phyloP scores from a whole-genome alignment of 495 filamentous ascomycete genomes.

The Pyronema domesticum region DNA sequence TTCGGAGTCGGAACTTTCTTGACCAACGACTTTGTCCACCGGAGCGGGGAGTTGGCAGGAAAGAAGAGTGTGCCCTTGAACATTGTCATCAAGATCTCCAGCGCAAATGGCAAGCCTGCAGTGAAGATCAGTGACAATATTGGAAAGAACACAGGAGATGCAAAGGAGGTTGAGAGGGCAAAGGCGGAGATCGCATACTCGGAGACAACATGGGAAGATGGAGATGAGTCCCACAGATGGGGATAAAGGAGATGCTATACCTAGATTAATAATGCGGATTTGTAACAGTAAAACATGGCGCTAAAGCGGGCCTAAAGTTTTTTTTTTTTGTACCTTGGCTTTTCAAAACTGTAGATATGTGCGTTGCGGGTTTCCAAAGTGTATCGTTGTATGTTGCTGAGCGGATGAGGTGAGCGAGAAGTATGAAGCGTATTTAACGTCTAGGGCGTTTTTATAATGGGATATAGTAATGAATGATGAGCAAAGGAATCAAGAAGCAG shows the following conservation, averaged over 20 bases:
- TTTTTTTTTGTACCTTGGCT: too few species aligned
- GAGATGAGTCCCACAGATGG: constrained; percentile 75
- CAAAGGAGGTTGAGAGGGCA: constrained; percentile 56
- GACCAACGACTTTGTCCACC: constrained; percentile 72
- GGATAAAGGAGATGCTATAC: constrained; percentile 23
- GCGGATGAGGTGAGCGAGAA: too few species aligned
- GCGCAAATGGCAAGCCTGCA: constrained; percentile 61
- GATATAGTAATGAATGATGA: too few species aligned
- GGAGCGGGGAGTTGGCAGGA: constrained; percentile 31
- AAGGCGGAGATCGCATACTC: constrained; percentile 72
- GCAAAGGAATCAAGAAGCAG: too few species aligned
- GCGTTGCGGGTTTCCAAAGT: too few species aligned
- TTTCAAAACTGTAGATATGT: too few species aligned
- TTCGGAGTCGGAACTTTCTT: constrained; percentile 94
- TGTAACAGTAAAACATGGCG: too few species aligned
- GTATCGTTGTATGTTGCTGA: too few species aligned
- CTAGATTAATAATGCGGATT: too few species aligned
- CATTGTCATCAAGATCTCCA: constrained; percentile 90
- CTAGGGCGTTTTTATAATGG: too few species aligned
- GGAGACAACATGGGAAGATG: constrained; percentile 65
- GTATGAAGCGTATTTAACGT: too few species aligned
- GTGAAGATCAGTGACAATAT: constrained; percentile 95
- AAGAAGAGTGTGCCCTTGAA: constrained; percentile 87
- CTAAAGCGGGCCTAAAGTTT: too few species aligned
- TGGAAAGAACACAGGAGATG: constrained; percentile 89